These are phyloP conservation scores for Debaryomycetaceae sp. DNA, from an alignment of 1,139 yeast species.

Conservation along the genomic window DNA sequence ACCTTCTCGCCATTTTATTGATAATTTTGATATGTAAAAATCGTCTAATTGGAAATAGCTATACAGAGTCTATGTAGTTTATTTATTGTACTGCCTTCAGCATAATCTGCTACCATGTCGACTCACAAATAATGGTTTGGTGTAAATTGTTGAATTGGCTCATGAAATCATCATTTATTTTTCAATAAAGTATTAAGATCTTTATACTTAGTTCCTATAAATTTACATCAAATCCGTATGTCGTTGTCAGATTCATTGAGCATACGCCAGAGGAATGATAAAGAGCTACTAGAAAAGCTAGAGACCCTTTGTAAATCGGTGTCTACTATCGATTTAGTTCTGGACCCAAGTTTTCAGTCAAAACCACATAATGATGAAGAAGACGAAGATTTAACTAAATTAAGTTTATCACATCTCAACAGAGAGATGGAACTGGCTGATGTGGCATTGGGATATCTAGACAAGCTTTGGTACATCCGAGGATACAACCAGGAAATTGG, in stretches of 20 bases:
- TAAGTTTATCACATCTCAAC: conserved; percentile 19
- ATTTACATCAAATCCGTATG: neutral
- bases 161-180: too few species aligned
- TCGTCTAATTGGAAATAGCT: too few species aligned
- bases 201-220: too few species aligned
- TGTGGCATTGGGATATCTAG: conserved; percentile 15
- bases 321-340: conserved; percentile 14
- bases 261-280: neutral
- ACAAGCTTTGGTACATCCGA: conserved; percentile 20
- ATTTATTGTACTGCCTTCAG: too few species aligned
- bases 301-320: conserved; percentile 3
- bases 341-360: conserved; percentile 12
- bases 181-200: too few species aligned
- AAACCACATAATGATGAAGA: neutral
- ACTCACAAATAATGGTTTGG: too few species aligned
- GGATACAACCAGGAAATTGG: conserved; percentile 21
- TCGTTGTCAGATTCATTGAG: neutral
- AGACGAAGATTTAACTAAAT: conserved; percentile 7
- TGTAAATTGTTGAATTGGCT: too few species aligned
- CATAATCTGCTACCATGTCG: too few species aligned
- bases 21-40: too few species aligned
- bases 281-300: neutral
- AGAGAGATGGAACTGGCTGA: conserved; percentile 14
- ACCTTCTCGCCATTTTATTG: too few species aligned
- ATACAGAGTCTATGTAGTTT: too few species aligned